phyloP scores from a whole-genome alignment of 768 basidiomycete species.

The Mycena alexandri region DNA sequence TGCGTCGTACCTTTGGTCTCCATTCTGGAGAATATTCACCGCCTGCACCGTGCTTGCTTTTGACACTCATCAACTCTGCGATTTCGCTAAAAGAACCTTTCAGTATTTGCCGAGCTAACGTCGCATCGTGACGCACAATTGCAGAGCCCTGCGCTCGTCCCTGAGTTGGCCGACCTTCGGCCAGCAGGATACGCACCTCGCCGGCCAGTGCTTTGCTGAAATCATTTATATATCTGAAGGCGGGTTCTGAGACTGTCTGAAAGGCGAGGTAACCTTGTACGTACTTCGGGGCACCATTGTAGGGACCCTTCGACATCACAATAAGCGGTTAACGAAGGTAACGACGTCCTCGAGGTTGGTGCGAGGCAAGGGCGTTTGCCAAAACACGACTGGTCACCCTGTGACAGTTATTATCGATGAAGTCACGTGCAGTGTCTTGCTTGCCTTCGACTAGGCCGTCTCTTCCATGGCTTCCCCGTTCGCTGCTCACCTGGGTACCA shows the following conservation, averaged over 20 bases:
- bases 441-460: too few relatives aligned
- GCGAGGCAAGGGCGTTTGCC: background rate
- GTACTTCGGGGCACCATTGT: constrained; percentile 36
- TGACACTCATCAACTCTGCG: constrained; percentile 84
- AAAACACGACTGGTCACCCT: constrained; percentile 13
- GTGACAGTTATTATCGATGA: too few relatives aligned
- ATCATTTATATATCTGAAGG: constrained; percentile 75
- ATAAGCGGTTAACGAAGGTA: constrained; percentile 1
- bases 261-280: constrained; percentile 6
- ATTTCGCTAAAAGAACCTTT: constrained; percentile 71
- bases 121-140: constrained; percentile 70
- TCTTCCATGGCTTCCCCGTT: background rate
- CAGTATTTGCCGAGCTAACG: constrained; percentile 7
- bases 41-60: constrained; percentile 84
- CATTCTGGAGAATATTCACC: constrained; percentile 85
- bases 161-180: constrained; percentile 86
- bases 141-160: constrained; percentile 79
- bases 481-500: background rate
- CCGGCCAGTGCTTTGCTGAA: constrained; percentile 86
- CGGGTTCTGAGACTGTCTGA: background rate
- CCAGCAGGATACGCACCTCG: constrained; percentile 83
- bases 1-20: constrained; percentile 67
- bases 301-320: constrained; percentile 26
- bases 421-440: too few relatives aligned
- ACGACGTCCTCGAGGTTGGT: constrained; percentile 18